Percentiles rank a stretch among this genome's conserved stretches.
Conservation (phyloP, 495 filamentous ascomycete genomes). For the Penicillium daleae region DNA sequence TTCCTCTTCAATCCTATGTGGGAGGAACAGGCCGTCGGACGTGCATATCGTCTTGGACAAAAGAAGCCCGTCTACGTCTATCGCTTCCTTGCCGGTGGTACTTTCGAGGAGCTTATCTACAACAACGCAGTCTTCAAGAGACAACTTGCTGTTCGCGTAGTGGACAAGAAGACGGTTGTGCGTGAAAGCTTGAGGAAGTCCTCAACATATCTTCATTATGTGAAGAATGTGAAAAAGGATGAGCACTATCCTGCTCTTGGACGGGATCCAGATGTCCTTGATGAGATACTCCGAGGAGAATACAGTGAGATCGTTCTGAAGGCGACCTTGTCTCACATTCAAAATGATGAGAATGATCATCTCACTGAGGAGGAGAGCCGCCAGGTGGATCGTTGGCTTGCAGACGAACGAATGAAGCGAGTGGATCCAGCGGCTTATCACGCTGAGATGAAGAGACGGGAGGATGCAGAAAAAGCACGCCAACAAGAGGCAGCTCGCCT, state of each 20-base stretch:
- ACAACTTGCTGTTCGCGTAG: conserved; percentile 75
- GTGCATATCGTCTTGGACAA: conserved; percentile 88
- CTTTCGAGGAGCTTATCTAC: conserved; percentile 72
- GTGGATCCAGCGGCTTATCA: conserved; percentile 44
- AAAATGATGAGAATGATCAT: conserved; percentile 56
- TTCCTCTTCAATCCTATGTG: conserved; percentile 77
- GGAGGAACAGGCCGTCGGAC: conserved; percentile 88
- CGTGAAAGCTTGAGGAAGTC: conserved; percentile 55
- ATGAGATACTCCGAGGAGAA: conserved; percentile 59
- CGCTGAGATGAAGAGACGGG: conserved; percentile 10
- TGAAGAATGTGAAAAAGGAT: conserved; percentile 53
- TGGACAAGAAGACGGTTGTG: conserved; percentile 78
- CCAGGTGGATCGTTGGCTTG: conserved; percentile 47
- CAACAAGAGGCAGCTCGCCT: not conserved
- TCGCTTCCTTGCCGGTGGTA: conserved; percentile 77
- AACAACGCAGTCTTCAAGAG: conserved; percentile 78
- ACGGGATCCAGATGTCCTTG: conserved; percentile 70
- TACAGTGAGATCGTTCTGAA: conserved; percentile 46
- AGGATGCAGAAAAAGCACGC: not conserved
- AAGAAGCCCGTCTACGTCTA: conserved; percentile 85
- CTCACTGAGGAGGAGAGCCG: conserved; percentile 59
- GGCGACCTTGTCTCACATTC: conserved; percentile 62
- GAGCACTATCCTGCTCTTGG: conserved; percentile 57
- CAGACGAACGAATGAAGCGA: conserved; percentile 51
- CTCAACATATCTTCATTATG: conserved; percentile 60